phyloP scores from a whole-genome alignment of 1,284 basidiomycete genomes.

The Microstroma glucosiphilum region DNA sequence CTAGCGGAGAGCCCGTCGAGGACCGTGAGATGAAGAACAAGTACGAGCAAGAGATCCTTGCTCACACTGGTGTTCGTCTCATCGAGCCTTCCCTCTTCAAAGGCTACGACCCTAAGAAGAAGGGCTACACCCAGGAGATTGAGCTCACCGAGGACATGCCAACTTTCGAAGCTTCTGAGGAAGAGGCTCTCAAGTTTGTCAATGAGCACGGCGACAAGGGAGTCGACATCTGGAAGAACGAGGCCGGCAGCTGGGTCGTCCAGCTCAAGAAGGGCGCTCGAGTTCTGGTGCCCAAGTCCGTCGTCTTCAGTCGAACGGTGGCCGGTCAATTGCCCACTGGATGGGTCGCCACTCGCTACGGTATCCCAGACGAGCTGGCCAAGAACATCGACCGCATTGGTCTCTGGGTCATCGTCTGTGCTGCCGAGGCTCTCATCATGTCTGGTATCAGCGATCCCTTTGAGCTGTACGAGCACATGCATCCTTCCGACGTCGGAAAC shows the following conservation, averaged over 20 bases:
- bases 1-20: slow-evolving; percentile 91
- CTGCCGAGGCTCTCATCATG: slow-evolving; percentile 86
- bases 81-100: slow-evolving; percentile 96
- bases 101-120: slow-evolving; percentile 94
- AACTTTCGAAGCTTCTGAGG: slow-evolving; percentile 82
- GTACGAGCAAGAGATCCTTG: slow-evolving; percentile 89
- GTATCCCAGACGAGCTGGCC: slow-evolving; percentile 95
- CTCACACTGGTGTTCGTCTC: slow-evolving; percentile 87
- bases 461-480: slow-evolving; percentile 68
- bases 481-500: slow-evolving; percentile 76
- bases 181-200: slow-evolving; percentile 92
- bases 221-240: slow-evolving; percentile 86
- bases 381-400: slow-evolving; percentile 89
- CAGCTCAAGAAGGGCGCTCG: slow-evolving; percentile 98
- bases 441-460: slow-evolving; percentile 97
- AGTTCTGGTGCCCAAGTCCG: slow-evolving; percentile 86
- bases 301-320: slow-evolving; percentile 87
- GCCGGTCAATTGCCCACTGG: slow-evolving; percentile 95
- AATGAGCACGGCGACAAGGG: slow-evolving; percentile 85
- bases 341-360: slow-evolving; percentile 90
- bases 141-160: slow-evolving; percentile 95
- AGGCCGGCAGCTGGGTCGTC: slow-evolving; percentile 74
- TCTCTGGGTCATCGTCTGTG: slow-evolving; percentile 90
- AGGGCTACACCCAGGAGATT: slow-evolving; percentile 93
- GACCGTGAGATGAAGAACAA: slow-evolving; percentile 91